Percentiles rank a stretch among this genome's conserved stretches.
Evolutionary conservation across 2,329 filamentous ascomycete species (phyloP).

Genomic region (Aspergillus hiratsukae): DNA sequence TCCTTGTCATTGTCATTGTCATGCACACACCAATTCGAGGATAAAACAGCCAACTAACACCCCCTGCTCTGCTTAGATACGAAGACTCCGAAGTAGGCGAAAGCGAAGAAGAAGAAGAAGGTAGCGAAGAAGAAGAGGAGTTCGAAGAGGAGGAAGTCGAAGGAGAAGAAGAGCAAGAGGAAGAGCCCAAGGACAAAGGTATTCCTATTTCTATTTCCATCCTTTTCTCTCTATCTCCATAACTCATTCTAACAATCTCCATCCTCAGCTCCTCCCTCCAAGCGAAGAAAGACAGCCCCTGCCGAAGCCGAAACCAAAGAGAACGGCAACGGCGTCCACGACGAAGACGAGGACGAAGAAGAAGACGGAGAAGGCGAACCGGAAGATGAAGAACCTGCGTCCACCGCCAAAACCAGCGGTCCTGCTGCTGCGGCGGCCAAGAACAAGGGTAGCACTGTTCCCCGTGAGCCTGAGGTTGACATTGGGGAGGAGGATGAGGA

Average conservation of each 20-base stretch:
- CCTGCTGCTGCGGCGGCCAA: slow-evolving; percentile 31
- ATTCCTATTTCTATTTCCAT: not conserved
- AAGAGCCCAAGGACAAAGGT: slow-evolving; percentile 21
- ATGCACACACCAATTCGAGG: not conserved
- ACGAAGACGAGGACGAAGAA: slow-evolving; percentile 11
- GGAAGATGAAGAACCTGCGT: slow-evolving; percentile 16
- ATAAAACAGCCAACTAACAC: not conserved
- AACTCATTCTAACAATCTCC: not conserved
- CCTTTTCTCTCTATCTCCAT: no score
- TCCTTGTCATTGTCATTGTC: not conserved
- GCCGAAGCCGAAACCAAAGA: slow-evolving; percentile 12
- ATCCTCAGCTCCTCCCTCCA: slow-evolving; percentile 17
- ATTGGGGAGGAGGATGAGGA: slow-evolving; percentile 24
- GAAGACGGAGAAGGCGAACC: slow-evolving; percentile 17
- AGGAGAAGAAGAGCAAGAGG: slow-evolving; percentile 24
- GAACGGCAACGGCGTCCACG: slow-evolving; percentile 17
- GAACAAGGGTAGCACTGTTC: slow-evolving; percentile 27
- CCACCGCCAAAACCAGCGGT: slow-evolving; percentile 30
- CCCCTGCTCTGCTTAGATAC: slow-evolving; percentile 23
- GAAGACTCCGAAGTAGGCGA: slow-evolving; percentile 28
- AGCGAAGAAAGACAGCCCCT: slow-evolving; percentile 30
- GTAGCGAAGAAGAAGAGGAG: slow-evolving; percentile 23
- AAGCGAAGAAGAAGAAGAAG: slow-evolving; percentile 17
- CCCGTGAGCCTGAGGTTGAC: slow-evolving; percentile 33
- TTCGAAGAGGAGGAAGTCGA: slow-evolving; percentile 25